Evolutionary conservation across 2,329 filamentous ascomycete species (phyloP).

Genomic region (Fusarium sp.): DNA sequence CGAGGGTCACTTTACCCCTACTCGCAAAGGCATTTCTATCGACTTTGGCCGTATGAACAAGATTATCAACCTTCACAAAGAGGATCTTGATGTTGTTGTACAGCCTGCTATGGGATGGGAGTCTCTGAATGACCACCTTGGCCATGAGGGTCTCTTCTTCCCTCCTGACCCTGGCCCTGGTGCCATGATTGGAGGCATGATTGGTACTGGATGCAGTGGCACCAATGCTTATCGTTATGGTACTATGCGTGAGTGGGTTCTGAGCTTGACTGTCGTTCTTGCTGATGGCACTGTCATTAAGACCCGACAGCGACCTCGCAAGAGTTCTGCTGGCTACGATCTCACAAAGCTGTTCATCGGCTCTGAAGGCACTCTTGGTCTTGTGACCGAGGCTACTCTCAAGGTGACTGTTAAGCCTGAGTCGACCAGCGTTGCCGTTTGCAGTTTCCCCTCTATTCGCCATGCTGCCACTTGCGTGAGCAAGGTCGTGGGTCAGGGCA

Average conservation of each 20-base stretch:
- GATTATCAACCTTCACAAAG: slow-evolving; percentile 80
- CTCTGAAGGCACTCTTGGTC: slow-evolving; percentile 89
- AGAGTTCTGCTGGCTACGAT: slow-evolving; percentile 93
- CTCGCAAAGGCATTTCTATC: slow-evolving; percentile 84
- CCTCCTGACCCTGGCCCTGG: slow-evolving; percentile 92
- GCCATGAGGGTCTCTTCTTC: slow-evolving; percentile 84
- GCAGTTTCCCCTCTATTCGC: slow-evolving; percentile 69
- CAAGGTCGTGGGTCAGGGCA: slow-evolving; percentile 81
- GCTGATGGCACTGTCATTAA: slow-evolving; percentile 92
- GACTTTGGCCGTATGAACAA: slow-evolving; percentile 90
- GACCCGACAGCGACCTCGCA: slow-evolving; percentile 87
- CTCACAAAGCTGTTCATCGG: slow-evolving; percentile 91
- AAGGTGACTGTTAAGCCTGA: slow-evolving; percentile 87
- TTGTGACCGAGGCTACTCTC: slow-evolving; percentile 90
- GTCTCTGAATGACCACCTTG: slow-evolving; percentile 81
- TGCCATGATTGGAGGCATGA: slow-evolving; percentile 92
- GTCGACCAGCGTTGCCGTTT: slow-evolving; percentile 83
- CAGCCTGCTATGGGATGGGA: slow-evolving; percentile 91
- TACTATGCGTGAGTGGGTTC: slow-evolving; percentile 95
- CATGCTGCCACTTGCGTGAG: slow-evolving; percentile 83
- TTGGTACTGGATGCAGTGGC: slow-evolving; percentile 78
- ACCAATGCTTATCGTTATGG: slow-evolving; percentile 94
- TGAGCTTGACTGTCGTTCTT: slow-evolving; percentile 87
- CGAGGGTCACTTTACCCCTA: slow-evolving; percentile 89
- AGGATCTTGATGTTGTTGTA: slow-evolving; percentile 80